A percentile compares a stretch with the other conserved stretches of the same genome.
Conservation (phyloP, 1,284 basidiomycete species). For the Cryptococcus sp. region DNA sequence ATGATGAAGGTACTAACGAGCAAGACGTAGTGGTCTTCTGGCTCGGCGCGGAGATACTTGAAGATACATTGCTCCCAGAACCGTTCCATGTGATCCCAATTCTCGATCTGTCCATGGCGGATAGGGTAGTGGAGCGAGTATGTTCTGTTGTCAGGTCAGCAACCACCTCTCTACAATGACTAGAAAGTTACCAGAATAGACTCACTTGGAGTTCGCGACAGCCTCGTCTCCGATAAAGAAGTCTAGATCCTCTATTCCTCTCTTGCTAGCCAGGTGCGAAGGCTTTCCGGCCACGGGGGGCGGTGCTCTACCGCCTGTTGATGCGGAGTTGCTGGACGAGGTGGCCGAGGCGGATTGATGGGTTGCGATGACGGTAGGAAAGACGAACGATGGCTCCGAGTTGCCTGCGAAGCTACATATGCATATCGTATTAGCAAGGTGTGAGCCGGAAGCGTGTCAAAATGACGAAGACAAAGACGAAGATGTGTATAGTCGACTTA, state of each 20-base stretch:
- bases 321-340: constrained; percentile 59
- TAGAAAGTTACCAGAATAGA: background rate
- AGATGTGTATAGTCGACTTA: constrained; percentile 52
- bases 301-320: constrained; percentile 49
- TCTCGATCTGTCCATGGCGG: constrained; percentile 96
- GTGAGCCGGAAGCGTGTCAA: background rate
- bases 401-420: constrained; percentile 87
- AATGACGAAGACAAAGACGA: background rate
- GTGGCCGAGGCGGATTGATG: constrained; percentile 55
- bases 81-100: constrained; percentile 99
- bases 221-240: constrained; percentile 99
- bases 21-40: constrained; percentile 98
- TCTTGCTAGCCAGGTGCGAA: constrained; percentile 89
- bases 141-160: constrained; percentile 58
- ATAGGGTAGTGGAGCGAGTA: constrained; percentile 98
- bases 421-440: constrained; percentile 1
- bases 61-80: constrained; percentile 99
- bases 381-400: constrained; percentile 96
- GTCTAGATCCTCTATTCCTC: constrained; percentile 98
- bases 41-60: constrained; percentile 98
- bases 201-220: constrained; percentile 80
- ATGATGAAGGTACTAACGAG: constrained; percentile 63
- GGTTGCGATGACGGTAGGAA: constrained; percentile 94
- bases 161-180: background rate
- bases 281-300: constrained; percentile 70